Conservation (phyloP, 768 basidiomycete genomes). For the Mycena crocata region DNA sequence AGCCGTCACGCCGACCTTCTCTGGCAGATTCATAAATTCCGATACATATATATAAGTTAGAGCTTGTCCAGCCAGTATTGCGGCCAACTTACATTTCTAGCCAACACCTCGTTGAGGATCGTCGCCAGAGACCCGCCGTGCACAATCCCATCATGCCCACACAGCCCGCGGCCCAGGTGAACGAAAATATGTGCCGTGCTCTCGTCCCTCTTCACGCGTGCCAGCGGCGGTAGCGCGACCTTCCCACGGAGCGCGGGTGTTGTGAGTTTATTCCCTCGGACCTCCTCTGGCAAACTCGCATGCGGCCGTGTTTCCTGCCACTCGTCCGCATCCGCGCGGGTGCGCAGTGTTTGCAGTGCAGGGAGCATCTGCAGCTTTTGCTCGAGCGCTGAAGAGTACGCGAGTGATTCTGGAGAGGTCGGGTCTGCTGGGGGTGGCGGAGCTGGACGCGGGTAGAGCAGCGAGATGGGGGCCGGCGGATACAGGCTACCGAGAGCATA, state of each 20-base stretch:
- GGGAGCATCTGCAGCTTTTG: constrained; percentile 72
- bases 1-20: constrained; percentile 21
- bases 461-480: constrained; percentile 72
- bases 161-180: constrained; percentile 80
- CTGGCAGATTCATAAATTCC: constrained; percentile 16
- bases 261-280: constrained; percentile 85
- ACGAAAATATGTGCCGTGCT: neutral
- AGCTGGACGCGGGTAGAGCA: constrained; percentile 82
- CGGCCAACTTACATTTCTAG: constrained; percentile 80
- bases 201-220: constrained; percentile 57
- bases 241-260: constrained; percentile 87
- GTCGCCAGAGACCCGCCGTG: neutral
- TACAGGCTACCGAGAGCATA: constrained; percentile 74
- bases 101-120: constrained; percentile 51
- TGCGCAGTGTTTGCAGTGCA: constrained; percentile 62
- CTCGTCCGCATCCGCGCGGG: constrained; percentile 59
- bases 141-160: neutral
- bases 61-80: neutral
- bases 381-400: constrained; percentile 74
- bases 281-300: constrained; percentile 72
- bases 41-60: neutral
- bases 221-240: constrained; percentile 84
- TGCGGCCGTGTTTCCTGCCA: constrained; percentile 91
- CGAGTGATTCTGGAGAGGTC: constrained; percentile 67
- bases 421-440: constrained; percentile 73